Percentiles rank a stretch among this genome's conserved stretches.
Evolutionary conservation across 2,329 filamentous ascomycete species (phyloP).

Genomic region (Fusarium pseudonygamai): DNA sequence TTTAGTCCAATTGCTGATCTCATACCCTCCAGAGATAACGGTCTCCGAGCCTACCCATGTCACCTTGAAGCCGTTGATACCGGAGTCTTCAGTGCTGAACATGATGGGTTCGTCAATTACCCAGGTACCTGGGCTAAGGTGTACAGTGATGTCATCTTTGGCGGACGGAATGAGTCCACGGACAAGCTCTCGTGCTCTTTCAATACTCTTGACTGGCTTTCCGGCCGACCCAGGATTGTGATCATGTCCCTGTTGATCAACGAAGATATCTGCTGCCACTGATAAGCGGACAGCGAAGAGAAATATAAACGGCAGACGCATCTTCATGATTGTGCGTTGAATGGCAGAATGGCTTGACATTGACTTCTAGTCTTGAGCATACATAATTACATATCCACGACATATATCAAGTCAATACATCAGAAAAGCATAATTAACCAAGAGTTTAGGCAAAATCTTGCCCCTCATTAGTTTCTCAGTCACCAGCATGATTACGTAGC

Average conservation of each 20-base stretch:
- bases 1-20: not conserved
- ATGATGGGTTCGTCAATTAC: not conserved
- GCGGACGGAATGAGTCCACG: not conserved
- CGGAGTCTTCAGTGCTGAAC: not conserved
- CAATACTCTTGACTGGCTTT: not conserved
- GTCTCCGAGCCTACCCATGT: not conserved
- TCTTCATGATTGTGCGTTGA: not conserved
- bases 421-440: too few species aligned
- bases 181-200: constrained; percentile 1
- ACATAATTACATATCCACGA: too few species aligned
- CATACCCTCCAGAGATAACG: not conserved
- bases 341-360: not conserved
- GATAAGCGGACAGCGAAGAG: not conserved
- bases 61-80: not conserved
- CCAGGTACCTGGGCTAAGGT: not conserved
- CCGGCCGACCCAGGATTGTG: not conserved
- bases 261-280: not conserved
- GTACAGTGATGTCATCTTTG: not conserved
- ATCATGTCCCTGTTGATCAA: not conserved
- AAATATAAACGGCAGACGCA: not conserved
- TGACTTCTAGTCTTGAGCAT: not conserved
- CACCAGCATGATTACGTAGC: too few species aligned
- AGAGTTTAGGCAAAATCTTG: too few species aligned
- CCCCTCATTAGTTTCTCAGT: too few species aligned
- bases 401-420: too few species aligned